Percentiles rank a stretch among this genome's conserved stretches.
Evolutionary conservation across 2,329 filamentous ascomycete species (phyloP).

Genomic region (Clarireedia paspali): DNA sequence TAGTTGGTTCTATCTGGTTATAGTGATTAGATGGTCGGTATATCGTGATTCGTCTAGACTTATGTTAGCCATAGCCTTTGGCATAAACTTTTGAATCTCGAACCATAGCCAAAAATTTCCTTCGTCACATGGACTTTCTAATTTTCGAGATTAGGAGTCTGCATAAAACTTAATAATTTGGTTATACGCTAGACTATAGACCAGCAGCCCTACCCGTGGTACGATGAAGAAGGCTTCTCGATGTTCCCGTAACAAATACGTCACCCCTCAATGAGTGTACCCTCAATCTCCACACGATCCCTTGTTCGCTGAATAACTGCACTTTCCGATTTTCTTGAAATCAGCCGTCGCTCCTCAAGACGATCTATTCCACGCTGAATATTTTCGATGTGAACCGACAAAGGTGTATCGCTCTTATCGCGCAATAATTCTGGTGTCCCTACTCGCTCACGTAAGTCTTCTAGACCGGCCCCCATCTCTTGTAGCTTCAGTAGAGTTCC

Average conservation of each 20-base stretch:
- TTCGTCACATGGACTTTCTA: no score
- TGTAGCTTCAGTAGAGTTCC: constrained; percentile 65
- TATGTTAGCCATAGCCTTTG: no score
- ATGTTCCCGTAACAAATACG: neutral
- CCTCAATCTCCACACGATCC: constrained; percentile 37
- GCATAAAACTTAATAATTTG: neutral
- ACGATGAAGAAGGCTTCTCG: neutral
- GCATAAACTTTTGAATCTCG: no score
- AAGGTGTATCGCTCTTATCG: constrained; percentile 46
- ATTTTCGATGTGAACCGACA: constrained; percentile 68
- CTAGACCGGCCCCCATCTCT: constrained; percentile 62
- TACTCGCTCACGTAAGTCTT: constrained; percentile 64
- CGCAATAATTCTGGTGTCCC: constrained; percentile 55
- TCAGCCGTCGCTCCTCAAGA: constrained; percentile 55
- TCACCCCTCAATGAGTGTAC: constrained; percentile 22
- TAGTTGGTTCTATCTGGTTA: no score
- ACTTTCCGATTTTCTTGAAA: constrained; percentile 50
- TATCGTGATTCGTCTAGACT: no score
- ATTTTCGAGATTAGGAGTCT: no score
- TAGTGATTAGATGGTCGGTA: no score
- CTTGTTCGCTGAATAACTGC: constrained; percentile 47
- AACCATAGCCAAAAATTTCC: no score
- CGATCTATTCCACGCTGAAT: constrained; percentile 67
- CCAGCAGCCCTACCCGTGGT: neutral
- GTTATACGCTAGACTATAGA: neutral